Evolutionary conservation across 176 grass and related monocot species (phyloP), one percentile per base, ranked within the genome.

Genomic region (Triticum monococcum): DNA sequence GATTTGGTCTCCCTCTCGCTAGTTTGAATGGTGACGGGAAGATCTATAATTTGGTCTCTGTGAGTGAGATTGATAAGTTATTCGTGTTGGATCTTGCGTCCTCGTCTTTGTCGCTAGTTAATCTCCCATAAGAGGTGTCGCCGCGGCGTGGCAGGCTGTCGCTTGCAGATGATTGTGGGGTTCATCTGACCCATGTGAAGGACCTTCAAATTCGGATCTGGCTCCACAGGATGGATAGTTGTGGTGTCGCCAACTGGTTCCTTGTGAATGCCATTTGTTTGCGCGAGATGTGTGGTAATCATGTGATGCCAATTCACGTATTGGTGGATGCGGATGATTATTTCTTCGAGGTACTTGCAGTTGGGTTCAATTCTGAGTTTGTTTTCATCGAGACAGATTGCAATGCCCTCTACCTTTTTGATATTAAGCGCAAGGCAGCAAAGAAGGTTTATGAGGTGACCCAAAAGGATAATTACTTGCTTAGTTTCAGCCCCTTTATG

Each of bases 31-130:
- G 33, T 17, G 63, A 63, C n/a, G 59, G 6, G 20, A 87, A 30
- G n/a, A 74, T 87, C 57, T 81, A 87, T 45, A 81, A 24, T 22
- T 4, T 87, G 26, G 72, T 30, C 3, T 4, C 14, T 31, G 35
- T 37, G n/a, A 2, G 31, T 0, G 18, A 6, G 4, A 13, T 50
- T 10, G 11, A 48, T 7, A 69, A 24, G 22, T 24, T 72, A 13
- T 40, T 72, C 22, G 0, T 75, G 57, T 35, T 87, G 31, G 40
- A 74, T 64, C 40, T 87, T 16, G 12, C 4, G 33, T 87, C 85
- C 56, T 64, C 68, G 22, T 37, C 67, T 17, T 50, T 81, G 5
- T 73, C 26, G 26, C 33, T 28, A 14, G 32, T 87, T n/a, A 20
- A 81, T 18, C 62, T 81, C 38, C 78, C 78, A 0, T 2, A 36